These are phyloP conservation scores for Globomyces pollinis-pini DNA, from an alignment of 192 early-diverging fungal species.

Conservation along the genomic window DNA sequence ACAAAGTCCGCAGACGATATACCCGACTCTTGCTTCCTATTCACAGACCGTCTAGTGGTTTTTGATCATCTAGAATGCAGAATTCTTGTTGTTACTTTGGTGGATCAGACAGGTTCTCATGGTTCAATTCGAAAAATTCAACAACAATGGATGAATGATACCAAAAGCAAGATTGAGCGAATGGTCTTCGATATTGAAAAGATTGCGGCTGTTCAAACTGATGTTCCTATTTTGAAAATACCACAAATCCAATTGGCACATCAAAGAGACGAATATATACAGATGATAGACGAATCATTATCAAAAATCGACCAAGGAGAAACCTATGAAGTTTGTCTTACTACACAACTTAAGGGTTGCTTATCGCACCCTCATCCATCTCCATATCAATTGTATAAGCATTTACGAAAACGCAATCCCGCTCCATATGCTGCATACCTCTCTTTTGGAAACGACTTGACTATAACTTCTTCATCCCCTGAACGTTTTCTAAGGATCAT, in stretches of 20 bases:
- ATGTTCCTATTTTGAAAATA: background rate
- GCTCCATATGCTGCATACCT: slow-evolving; percentile 81
- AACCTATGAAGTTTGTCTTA: slow-evolving; percentile 92
- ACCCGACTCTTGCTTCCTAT: slow-evolving; percentile 70
- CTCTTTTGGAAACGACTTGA: slow-evolving; percentile 28
- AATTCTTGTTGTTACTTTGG: slow-evolving; percentile 9
- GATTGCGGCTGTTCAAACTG: background rate
- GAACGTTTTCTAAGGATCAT: slow-evolving; percentile 69
- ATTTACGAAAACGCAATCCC: slow-evolving; percentile 66
- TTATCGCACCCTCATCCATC: slow-evolving; percentile 6
- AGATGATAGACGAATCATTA: slow-evolving; percentile 47
- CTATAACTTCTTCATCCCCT: slow-evolving; percentile 58
- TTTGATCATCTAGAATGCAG: slow-evolving; percentile 50
- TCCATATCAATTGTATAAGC: slow-evolving; percentile 49
- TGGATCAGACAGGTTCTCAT: background rate
- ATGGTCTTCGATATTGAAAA: slow-evolving; percentile 20
- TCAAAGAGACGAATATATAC: slow-evolving; percentile 40
- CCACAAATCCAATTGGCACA: slow-evolving; percentile 11
- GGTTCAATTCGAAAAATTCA: background rate
- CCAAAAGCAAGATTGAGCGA: slow-evolving; percentile 10
- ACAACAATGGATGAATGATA: background rate
- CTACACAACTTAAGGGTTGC: slow-evolving; percentile 56
- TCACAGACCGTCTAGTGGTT: slow-evolving; percentile 67
- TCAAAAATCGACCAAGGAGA: slow-evolving; percentile 72
- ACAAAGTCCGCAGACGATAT: slow-evolving; percentile 5